Evolutionary conservation across 2,329 filamentous ascomycete genomes (phyloP).

Genomic region (Xylariaceae sp.): DNA sequence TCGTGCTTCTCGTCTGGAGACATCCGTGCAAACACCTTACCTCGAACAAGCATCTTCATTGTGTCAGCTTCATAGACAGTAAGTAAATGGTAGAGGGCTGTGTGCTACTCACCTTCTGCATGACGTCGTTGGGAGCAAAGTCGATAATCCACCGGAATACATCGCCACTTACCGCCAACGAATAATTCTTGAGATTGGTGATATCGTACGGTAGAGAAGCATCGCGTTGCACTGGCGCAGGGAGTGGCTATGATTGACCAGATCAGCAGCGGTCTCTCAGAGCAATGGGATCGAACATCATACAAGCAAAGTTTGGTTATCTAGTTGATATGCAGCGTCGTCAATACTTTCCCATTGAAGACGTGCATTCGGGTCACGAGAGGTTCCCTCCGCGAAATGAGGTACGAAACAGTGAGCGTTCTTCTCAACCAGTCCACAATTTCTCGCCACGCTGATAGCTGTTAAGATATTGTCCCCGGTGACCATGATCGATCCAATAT

Average conservation of each 20-base stretch:
- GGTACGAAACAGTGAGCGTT: conserved; percentile 91
- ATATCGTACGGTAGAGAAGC: conserved; percentile 86
- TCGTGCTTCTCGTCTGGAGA: conserved; percentile 99
- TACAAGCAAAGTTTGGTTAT: conserved; percentile 77
- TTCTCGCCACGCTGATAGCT: conserved; percentile 91
- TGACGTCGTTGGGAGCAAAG: conserved; percentile 79
- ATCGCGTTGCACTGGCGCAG: conserved; percentile 73
- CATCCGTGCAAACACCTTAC: conserved; percentile 97
- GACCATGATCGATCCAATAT: conserved; percentile 92
- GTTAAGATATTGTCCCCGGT: conserved; percentile 98
- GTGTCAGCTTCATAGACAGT: conserved; percentile 18
- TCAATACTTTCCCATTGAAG: conserved; percentile 96
- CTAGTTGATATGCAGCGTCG: conserved; percentile 76
- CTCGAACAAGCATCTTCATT: conserved; percentile 80
- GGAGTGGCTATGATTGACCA: conserved; percentile 63
- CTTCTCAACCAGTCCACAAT: conserved; percentile 82
- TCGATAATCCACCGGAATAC: conserved; percentile 97
- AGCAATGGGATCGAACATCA: conserved; percentile 28
- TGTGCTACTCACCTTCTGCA: conserved; percentile 64
- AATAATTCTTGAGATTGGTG: conserved; percentile 81
- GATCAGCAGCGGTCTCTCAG: conserved; percentile 9
- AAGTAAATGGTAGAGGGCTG: background rate
- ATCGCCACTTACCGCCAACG: conserved; percentile 87
- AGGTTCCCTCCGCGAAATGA: conserved; percentile 80
- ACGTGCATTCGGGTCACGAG: conserved; percentile 72